phyloP scores from a whole-genome alignment of 2,329 filamentous ascomycete genomes.

The Clonostachys sp. region DNA sequence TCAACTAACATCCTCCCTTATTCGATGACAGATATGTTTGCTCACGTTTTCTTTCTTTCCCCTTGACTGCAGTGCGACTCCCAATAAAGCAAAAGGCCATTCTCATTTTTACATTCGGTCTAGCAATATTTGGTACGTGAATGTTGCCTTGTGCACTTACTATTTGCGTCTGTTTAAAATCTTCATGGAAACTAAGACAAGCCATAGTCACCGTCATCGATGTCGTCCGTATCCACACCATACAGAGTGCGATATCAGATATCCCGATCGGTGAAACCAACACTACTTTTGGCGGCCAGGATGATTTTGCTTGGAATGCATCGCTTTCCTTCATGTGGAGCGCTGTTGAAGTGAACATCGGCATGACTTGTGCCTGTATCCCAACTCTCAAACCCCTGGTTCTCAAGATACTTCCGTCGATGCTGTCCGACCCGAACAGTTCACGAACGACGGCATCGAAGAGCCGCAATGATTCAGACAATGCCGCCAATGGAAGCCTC shows the following conservation, averaged over 20 bases:
- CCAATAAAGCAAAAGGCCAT: slow-evolving; percentile 85
- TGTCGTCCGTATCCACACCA: slow-evolving; percentile 83
- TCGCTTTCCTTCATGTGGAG: slow-evolving; percentile 91
- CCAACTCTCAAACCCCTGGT: slow-evolving; percentile 86
- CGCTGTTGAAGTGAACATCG: slow-evolving; percentile 84
- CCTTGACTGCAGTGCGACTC: slow-evolving; percentile 79
- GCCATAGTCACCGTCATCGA: slow-evolving; percentile 74
- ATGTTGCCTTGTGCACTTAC: not conserved
- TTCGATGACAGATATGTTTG: no score
- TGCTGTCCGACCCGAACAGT: slow-evolving; percentile 31
- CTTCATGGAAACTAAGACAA: not conserved
- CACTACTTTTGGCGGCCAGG: slow-evolving; percentile 44
- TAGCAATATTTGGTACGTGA: slow-evolving; percentile 63
- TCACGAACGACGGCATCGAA: slow-evolving; percentile 5
- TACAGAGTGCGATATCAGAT: slow-evolving; percentile 65
- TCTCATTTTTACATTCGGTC: slow-evolving; percentile 77
- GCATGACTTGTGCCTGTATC: slow-evolving; percentile 88
- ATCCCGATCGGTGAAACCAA: slow-evolving; percentile 27
- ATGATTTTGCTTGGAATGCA: slow-evolving; percentile 66
- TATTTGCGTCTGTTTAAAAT: not conserved
- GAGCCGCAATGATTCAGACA: slow-evolving; percentile 2
- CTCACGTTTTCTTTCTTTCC: slow-evolving; percentile 54
- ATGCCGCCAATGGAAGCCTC: slow-evolving; percentile 5
- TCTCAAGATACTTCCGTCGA: slow-evolving; percentile 54
- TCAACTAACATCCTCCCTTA: not conserved